Conservation (phyloP, 225 moss, liverwort and hornwort genomes). For the Physcomitrium patens region DNA sequence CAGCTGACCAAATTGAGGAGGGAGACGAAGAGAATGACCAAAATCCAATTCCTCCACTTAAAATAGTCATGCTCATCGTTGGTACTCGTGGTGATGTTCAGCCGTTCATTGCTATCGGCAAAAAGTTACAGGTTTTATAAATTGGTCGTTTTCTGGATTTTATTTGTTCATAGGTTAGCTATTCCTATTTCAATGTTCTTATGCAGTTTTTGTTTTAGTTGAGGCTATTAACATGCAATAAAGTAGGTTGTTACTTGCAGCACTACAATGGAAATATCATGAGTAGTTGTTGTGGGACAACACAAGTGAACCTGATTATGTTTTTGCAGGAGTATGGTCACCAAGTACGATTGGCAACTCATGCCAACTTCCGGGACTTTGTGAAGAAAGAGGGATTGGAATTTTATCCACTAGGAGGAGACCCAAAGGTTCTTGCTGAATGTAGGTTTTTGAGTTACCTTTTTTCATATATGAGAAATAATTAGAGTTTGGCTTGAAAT, state of each 20-base stretch:
- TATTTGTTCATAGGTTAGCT: not conserved
- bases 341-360: conserved; percentile 62
- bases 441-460: conserved; percentile 35
- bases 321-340: conserved; percentile 63
- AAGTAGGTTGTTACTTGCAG: not conserved
- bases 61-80: conserved; percentile 66
- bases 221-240: too few relatives aligned
- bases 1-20: conserved; percentile 26
- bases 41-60: conserved; percentile 44
- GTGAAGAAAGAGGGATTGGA: conserved; percentile 63
- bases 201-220: not conserved
- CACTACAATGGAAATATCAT: not conserved
- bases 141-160: not conserved
- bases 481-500: not conserved
- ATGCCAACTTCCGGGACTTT: conserved; percentile 63
- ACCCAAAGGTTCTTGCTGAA: conserved; percentile 68
- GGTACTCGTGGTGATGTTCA: conserved; percentile 72
- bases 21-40: conserved; percentile 40
- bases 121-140: conserved; percentile 53
- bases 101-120: conserved; percentile 69
- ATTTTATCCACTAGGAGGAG: conserved; percentile 65
- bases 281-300: not conserved
- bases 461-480: not conserved
- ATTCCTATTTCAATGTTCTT: not conserved
- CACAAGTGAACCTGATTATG: not conserved